Base-by-base conservation (phyloP, 2,329 filamentous ascomycete species). In the Pezicula radicicola region DNA sequence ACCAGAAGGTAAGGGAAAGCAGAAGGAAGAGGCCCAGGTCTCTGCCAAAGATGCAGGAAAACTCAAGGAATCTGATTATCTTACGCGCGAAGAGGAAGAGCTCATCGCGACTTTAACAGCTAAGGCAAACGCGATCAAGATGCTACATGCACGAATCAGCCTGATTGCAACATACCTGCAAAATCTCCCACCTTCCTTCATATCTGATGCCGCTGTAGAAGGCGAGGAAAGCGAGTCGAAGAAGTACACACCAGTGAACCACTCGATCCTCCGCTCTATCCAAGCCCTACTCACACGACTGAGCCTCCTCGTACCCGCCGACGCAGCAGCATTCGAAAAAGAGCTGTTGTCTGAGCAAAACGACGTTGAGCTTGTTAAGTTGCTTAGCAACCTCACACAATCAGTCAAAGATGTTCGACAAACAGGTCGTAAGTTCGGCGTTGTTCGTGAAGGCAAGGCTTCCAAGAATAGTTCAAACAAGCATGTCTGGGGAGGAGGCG, bases 71-170 rank as follows among this genome's bases (percentile, higher is more conserved):
- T 75, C 80, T 56, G 69, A 72, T 36, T 77, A 84, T 66, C 71
- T 86, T n/a, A 78, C 76, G 0, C 70, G 74, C 16, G 81, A 82
- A 55, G 83, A 86, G 55, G 78, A 84, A 50, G 82, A 86, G 66
- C 75, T 80, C 65, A 75, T 86, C 50, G 76, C 81, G 25, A 74
- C 81, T 15, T 82, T 99, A 19, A 94, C 87, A 27, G 88, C 91
- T 55, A 96, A 96, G 64, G 82, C 88, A 56, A 97, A 97, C 70
- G 92, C 94, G 25, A 87, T 97, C 65, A 93, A 91, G 72, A 97
- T 96, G 85, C 83, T 99, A 27, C 86, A 93, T 63, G 83, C 85
- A 6, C 84, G 89, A 46, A 83, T 94, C 60, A 78, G 81, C 42
- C 79, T 93, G 51, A 80, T 93, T 59, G 80, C 80, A 54, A 77